Evolutionary conservation across 305 asterid species (phyloP).

Genomic region (Fraxinus paxiana): DNA sequence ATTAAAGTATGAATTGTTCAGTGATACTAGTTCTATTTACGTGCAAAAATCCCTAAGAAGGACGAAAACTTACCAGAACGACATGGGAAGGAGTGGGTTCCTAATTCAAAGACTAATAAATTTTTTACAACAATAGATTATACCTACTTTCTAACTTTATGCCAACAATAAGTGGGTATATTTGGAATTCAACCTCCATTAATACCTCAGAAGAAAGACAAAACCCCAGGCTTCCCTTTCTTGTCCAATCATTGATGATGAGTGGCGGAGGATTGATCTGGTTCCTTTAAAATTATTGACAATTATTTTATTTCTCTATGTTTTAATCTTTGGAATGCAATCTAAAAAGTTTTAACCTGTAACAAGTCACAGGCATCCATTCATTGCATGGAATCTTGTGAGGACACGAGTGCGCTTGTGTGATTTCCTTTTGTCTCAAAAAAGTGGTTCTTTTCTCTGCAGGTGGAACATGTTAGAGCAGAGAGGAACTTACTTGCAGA

Average conservation of each 20-base stretch:
- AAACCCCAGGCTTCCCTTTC: background rate
- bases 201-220: background rate
- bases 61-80: background rate
- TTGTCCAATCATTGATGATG: background rate
- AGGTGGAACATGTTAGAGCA: slow-evolving; percentile 98
- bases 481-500: slow-evolving; percentile 90
- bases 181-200: background rate
- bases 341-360: background rate
- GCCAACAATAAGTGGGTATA: background rate
- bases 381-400: slow-evolving; percentile 1
- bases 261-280: background rate
- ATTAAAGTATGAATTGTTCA: background rate
- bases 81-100: background rate
- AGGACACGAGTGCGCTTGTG: background rate
- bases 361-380: background rate
- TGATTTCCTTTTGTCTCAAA: slow-evolving; percentile 13
- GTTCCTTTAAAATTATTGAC: background rate
- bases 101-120: background rate
- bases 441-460: slow-evolving; percentile 20
- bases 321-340: slow-evolving; percentile 6
- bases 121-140: background rate
- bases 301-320: slow-evolving; percentile 4
- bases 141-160: background rate
- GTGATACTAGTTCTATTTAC: background rate
- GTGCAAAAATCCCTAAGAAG: background rate